Percentiles rank a stretch among this genome's conserved stretches.
phyloP scores from a whole-genome alignment of 495 filamentous ascomycete species.

The Penicillium dipodomyicola region DNA sequence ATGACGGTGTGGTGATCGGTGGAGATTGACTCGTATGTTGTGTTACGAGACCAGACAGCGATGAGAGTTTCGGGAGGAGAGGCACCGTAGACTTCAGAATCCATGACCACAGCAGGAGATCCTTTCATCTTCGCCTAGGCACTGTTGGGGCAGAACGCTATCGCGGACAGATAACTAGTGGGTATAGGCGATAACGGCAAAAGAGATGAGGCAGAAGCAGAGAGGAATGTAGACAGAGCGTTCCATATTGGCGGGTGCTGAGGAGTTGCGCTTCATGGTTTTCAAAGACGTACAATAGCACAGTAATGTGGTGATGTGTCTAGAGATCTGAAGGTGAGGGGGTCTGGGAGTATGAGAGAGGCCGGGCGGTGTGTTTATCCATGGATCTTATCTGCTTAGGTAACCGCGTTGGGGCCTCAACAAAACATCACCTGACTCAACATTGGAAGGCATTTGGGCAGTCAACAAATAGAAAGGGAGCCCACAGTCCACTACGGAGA shows the following conservation, averaged over 20 bases:
- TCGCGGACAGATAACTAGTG: slow-evolving; percentile 24
- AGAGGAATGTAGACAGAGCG: slow-evolving; percentile 42
- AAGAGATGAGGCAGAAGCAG: slow-evolving; percentile 45
- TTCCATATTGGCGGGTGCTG: slow-evolving; percentile 34
- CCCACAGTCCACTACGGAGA: not conserved
- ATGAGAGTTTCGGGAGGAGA: not conserved
- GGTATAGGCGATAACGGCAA: slow-evolving; percentile 43
- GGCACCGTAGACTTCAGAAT: not conserved
- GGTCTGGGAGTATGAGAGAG: not conserved
- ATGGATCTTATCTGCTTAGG: slow-evolving; percentile 4
- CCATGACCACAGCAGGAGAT: not conserved
- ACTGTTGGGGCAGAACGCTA: slow-evolving; percentile 7
- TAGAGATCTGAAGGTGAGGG: slow-evolving; percentile 1
- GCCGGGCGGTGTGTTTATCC: slow-evolving; percentile 3
- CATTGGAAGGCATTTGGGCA: not conserved
- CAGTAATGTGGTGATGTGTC: not conserved
- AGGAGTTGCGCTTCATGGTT: slow-evolving; percentile 22
- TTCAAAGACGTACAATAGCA: not conserved
- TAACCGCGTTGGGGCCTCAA: slow-evolving; percentile 17
- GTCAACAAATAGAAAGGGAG: no score
- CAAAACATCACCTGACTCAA: slow-evolving; percentile 14
- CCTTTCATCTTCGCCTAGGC: slow-evolving; percentile 4
- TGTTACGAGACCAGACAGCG: not conserved
- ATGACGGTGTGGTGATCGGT: not conserved
- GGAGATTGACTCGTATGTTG: not conserved